These are phyloP conservation scores for Hypoxylon perforatum DNA, from an alignment of 495 filamentous ascomycete genomes.

Conservation along the genomic window DNA sequence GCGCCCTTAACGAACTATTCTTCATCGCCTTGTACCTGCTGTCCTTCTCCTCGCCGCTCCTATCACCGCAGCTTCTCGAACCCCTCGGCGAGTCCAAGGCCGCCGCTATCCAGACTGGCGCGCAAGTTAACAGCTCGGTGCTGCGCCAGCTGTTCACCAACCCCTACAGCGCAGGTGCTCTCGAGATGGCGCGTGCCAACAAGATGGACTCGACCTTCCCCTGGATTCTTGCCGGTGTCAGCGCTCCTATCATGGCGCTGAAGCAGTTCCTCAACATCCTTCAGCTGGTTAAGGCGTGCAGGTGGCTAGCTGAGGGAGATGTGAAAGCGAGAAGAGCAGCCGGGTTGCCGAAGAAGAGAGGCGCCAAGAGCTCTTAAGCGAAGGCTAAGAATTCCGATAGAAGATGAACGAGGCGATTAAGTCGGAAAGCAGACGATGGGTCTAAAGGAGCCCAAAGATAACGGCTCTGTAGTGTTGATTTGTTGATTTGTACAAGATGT, in stretches of 20 bases:
- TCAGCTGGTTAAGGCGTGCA: slow-evolving; percentile 92
- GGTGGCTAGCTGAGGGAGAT: slow-evolving; percentile 93
- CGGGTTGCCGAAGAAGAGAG: slow-evolving; percentile 61
- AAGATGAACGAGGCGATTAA: background rate
- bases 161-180: slow-evolving; percentile 89
- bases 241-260: slow-evolving; percentile 83
- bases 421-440: background rate
- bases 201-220: slow-evolving; percentile 82
- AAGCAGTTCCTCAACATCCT: slow-evolving; percentile 97
- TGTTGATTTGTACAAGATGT: slow-evolving; percentile 34
- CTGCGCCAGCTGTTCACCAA: slow-evolving; percentile 75
- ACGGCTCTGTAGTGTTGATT: slow-evolving; percentile 7
- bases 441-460: slow-evolving; percentile 7
- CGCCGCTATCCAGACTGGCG: slow-evolving; percentile 69
- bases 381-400: background rate
- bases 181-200: slow-evolving; percentile 91
- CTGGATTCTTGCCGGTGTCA: slow-evolving; percentile 87
- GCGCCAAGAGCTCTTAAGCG: slow-evolving; percentile 27
- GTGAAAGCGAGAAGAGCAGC: slow-evolving; percentile 62
- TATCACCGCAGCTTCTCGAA: slow-evolving; percentile 83
- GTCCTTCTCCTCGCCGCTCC: slow-evolving; percentile 88
- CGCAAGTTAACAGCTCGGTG: slow-evolving; percentile 71
- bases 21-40: slow-evolving; percentile 98
- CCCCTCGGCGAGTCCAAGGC: slow-evolving; percentile 58
- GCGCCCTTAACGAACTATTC: slow-evolving; percentile 90